Percentiles rank a stretch among this genome's conserved stretches.
These are phyloP conservation scores for Dissoconium aciculare DNA, from an alignment of 2,329 filamentous ascomycete species.

Conservation along the genomic window DNA sequence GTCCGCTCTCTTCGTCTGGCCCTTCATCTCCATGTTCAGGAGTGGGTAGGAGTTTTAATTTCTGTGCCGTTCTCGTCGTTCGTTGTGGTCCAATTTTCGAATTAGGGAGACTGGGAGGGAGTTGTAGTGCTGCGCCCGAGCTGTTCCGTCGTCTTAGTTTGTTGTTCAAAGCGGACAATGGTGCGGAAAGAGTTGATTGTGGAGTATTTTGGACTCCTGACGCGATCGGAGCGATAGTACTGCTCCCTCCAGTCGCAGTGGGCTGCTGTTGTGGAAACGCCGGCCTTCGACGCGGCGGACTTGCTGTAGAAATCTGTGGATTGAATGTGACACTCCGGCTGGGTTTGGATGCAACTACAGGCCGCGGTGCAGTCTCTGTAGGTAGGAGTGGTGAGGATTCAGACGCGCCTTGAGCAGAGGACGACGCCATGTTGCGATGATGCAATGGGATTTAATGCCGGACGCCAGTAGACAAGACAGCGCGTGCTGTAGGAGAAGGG, in stretches of 20 bases:
- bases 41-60: constrained; percentile 90
- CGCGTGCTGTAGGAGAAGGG: background rate
- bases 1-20: constrained; percentile 73
- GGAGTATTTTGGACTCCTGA: background rate
- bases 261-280: constrained; percentile 25
- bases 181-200: background rate
- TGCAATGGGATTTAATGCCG: no score
- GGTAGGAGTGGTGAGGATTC: constrained; percentile 15
- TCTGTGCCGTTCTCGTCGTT: constrained; percentile 90
- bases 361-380: constrained; percentile 10
- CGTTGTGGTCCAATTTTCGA: constrained; percentile 84
- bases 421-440: constrained; percentile 7
- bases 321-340: constrained; percentile 64
- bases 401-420: constrained; percentile 2
- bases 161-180: constrained; percentile 69
- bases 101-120: constrained; percentile 27
- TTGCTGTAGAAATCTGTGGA: constrained; percentile 38
- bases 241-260: constrained; percentile 18
- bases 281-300: constrained; percentile 24
- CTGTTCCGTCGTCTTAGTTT: constrained; percentile 78
- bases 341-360: constrained; percentile 23
- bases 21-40: constrained; percentile 66
- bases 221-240: constrained; percentile 1
- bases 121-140: constrained; percentile 45
- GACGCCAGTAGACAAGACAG: no score